These are phyloP conservation scores for Magnolia sinica DNA, from an alignment of 164 flowering plant genomes.

Conservation along the genomic window DNA sequence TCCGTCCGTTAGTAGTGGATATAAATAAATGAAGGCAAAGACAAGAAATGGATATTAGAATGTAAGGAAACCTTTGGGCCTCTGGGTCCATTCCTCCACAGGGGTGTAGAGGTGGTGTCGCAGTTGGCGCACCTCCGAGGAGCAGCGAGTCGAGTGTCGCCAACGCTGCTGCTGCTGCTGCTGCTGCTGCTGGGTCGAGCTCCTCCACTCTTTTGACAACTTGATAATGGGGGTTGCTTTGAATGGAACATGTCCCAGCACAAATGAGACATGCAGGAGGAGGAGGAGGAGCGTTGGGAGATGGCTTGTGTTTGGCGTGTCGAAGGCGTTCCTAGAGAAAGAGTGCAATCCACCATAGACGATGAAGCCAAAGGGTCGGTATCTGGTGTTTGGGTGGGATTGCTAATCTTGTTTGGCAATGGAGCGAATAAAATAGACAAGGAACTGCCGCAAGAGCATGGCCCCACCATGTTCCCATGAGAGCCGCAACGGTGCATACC, in stretches of 20 bases:
- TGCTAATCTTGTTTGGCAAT: background rate
- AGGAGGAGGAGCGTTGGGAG: background rate
- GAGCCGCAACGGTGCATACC: slow-evolving; percentile 46
- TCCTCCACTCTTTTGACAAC: slow-evolving; percentile 20
- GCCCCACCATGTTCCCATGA: slow-evolving; percentile 32
- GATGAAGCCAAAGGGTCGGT: slow-evolving; percentile 31
- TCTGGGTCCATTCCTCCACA: slow-evolving; percentile 97
- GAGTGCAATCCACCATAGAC: slow-evolving; percentile 83
- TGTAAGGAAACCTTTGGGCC: slow-evolving; percentile 79
- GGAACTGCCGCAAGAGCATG: slow-evolving; percentile 50
- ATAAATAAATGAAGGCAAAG: background rate
- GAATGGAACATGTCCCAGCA: slow-evolving; percentile 63
- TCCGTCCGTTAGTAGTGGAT: background rate
- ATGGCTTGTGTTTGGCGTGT: slow-evolving; percentile 44
- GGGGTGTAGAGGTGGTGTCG: slow-evolving; percentile 98
- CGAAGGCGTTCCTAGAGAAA: slow-evolving; percentile 90
- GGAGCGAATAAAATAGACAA: slow-evolving; percentile 59
- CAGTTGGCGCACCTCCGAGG: slow-evolving; percentile 92
- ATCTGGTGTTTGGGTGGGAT: background rate
- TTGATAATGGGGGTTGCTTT: slow-evolving; percentile 10
- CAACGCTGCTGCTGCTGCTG: slow-evolving; percentile 12
- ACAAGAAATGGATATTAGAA: background rate
- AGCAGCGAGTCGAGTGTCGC: slow-evolving; percentile 57
- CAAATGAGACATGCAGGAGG: slow-evolving; percentile 37
- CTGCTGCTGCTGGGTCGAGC: background rate